Evolutionary conservation across 2,329 filamentous ascomycete species (phyloP).

Genomic region (Pyrenochaeta sp.): DNA sequence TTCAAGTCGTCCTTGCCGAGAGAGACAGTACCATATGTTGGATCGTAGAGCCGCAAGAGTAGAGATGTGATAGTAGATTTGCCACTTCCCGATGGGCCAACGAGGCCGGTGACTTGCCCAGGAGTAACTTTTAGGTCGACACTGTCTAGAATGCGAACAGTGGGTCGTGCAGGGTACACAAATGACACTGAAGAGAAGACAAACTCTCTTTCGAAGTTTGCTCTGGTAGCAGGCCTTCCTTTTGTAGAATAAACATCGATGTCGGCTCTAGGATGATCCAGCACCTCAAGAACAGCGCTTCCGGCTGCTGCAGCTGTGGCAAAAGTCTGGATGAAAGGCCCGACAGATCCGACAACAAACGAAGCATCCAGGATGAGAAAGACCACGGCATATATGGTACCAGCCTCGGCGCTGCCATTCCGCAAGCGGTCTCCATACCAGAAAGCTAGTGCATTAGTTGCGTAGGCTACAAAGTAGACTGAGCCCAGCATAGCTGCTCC

Average conservation of each 20-base stretch:
- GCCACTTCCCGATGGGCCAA: constrained; percentile 54
- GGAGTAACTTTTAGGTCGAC: constrained; percentile 47
- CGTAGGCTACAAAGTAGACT: constrained; percentile 56
- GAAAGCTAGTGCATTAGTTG: constrained; percentile 56
- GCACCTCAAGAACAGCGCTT: constrained; percentile 53
- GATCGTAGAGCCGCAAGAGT: constrained; percentile 51
- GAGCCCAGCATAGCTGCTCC: constrained; percentile 52
- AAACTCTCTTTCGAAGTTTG: constrained; percentile 40
- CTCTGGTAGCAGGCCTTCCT: constrained; percentile 23
- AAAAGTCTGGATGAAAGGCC: constrained; percentile 66
- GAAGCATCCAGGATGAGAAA: constrained; percentile 70
- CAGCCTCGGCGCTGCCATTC: constrained; percentile 47
- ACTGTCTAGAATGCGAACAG: constrained; percentile 49
- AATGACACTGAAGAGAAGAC: constrained; percentile 51
- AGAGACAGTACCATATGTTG: constrained; percentile 33
- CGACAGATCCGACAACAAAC: constrained; percentile 68
- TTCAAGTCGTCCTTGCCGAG: constrained; percentile 38
- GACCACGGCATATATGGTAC: constrained; percentile 68
- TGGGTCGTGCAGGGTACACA: constrained; percentile 54
- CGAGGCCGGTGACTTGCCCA: constrained; percentile 54
- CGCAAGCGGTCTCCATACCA: constrained; percentile 51
- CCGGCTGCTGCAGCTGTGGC: constrained; percentile 61
- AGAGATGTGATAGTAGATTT: constrained; percentile 56
- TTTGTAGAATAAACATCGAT: constrained; percentile 50
- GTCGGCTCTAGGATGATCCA: constrained; percentile 50